Conservation (phyloP, 164 flowering plant species). For the Dillenia suffruticosa region DNA sequence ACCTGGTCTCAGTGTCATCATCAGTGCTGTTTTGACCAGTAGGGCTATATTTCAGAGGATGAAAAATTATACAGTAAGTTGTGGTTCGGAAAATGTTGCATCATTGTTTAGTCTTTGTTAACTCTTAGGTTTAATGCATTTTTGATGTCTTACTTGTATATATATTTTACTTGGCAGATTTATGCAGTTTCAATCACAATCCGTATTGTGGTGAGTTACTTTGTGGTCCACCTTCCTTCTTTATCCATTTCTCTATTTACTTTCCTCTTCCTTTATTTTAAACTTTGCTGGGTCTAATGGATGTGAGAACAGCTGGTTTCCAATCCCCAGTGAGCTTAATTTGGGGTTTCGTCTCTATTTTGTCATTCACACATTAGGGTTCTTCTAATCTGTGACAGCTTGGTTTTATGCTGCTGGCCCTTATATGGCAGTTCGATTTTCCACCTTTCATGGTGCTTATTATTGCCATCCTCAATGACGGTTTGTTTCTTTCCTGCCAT, state of each 20-base stretch:
- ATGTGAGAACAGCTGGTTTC: no score
- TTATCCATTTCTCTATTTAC: no score
- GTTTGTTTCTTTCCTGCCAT: slow-evolving; percentile 25
- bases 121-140: not conserved
- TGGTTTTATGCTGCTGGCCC: slow-evolving; percentile 84
- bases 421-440: slow-evolving; percentile 87
- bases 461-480: slow-evolving; percentile 90
- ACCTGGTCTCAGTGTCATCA: slow-evolving; percentile 84
- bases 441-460: slow-evolving; percentile 94
- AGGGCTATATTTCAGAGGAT: slow-evolving; percentile 82
- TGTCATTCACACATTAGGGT: not conserved
- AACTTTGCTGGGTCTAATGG: no score
- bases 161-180: slow-evolving; percentile 40
- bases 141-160: not conserved
- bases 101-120: not conserved
- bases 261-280: no score
- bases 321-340: not conserved
- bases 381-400: slow-evolving; percentile 38
- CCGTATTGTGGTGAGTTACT: slow-evolving; percentile 79
- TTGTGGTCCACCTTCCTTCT: not conserved
- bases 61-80: slow-evolving; percentile 73
- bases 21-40: slow-evolving; percentile 82
- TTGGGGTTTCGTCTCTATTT: not conserved
- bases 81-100: not conserved
- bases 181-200: slow-evolving; percentile 94